Percentiles rank a stretch among this genome's conserved stretches.
These are phyloP conservation scores for Candida michaelii DNA, from an alignment of 805 yeast species.

Conservation along the genomic window DNA sequence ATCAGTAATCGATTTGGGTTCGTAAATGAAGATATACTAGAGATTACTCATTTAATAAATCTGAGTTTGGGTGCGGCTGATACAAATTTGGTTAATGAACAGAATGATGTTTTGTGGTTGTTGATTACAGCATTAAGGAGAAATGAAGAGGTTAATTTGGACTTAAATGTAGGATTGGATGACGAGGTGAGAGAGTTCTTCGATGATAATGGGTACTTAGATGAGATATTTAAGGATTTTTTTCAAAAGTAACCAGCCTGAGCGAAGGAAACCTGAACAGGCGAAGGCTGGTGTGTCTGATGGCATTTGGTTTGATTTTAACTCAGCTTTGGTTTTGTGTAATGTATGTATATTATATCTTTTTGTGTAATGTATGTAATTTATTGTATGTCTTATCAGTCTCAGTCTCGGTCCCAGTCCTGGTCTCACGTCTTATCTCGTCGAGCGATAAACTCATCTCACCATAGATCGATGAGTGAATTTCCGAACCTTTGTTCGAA, in stretches of 20 bases:
- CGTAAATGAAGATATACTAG: conserved; percentile 1
- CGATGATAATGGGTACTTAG: conserved; percentile 3
- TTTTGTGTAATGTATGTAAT: too few species aligned
- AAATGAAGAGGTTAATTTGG: conserved; percentile 6
- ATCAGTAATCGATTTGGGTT: conserved; percentile 8
- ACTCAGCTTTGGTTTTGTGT: too few species aligned
- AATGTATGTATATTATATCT: not conserved
- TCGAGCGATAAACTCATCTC: not conserved
- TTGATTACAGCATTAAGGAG: conserved; percentile 11
- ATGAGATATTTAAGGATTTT: conserved; percentile 13
- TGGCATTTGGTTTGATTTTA: too few species aligned
- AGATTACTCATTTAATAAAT: conserved; percentile 1
- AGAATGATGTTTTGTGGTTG: conserved; percentile 14
- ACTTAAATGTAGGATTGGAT: not conserved
- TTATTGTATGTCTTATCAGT: too few species aligned
- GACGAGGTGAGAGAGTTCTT: not conserved
- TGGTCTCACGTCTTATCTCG: too few species aligned
- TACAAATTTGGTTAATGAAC: conserved; percentile 1
- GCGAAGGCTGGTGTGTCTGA: too few species aligned
- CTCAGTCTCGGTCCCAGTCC: too few species aligned
- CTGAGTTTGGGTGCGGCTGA: not conserved
- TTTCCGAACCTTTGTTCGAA: conserved; percentile 46
- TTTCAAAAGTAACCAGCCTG: conserved; percentile 13
- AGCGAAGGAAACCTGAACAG: too few species aligned
- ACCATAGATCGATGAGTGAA: conserved; percentile 1